Evolutionary conservation across 257 asterid genomes (phyloP).

Genomic region (Petrea volubilis): DNA sequence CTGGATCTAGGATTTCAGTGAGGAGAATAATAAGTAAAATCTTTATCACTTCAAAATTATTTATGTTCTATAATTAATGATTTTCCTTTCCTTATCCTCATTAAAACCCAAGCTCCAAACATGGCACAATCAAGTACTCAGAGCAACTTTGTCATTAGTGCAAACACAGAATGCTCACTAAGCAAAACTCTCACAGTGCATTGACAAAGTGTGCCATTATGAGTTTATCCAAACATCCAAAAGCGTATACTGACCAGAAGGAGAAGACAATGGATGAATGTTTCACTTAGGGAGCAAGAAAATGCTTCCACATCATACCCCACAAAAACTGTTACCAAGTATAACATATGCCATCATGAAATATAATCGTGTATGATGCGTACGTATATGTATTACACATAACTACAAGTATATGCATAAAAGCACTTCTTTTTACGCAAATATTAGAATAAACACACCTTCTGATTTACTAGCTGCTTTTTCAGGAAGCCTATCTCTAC

Average conservation of each 20-base stretch:
- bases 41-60: not conserved
- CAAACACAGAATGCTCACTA: not conserved
- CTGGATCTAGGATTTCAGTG: not conserved
- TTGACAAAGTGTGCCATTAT: not conserved
- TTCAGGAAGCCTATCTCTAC: slow-evolving; percentile 15
- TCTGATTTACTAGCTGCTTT: slow-evolving; percentile 8
- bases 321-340: too few relatives aligned
- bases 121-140: not conserved
- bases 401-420: not conserved
- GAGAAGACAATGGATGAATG: not conserved
- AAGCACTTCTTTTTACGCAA: not conserved
- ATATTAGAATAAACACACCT: slow-evolving; percentile 11
- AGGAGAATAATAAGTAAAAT: not conserved
- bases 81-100: not conserved
- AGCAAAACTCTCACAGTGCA: not conserved
- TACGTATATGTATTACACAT: not conserved
- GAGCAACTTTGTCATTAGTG: not conserved
- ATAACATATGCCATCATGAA: not conserved
- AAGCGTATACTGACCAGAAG: not conserved
- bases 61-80: not conserved
- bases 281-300: not conserved
- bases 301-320: not conserved
- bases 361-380: not conserved
- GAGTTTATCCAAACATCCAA: not conserved
- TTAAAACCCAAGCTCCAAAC: slow-evolving; percentile 15